Evolutionary conservation across 768 basidiomycete genomes (phyloP).

Genomic region (Russula olivacea): DNA sequence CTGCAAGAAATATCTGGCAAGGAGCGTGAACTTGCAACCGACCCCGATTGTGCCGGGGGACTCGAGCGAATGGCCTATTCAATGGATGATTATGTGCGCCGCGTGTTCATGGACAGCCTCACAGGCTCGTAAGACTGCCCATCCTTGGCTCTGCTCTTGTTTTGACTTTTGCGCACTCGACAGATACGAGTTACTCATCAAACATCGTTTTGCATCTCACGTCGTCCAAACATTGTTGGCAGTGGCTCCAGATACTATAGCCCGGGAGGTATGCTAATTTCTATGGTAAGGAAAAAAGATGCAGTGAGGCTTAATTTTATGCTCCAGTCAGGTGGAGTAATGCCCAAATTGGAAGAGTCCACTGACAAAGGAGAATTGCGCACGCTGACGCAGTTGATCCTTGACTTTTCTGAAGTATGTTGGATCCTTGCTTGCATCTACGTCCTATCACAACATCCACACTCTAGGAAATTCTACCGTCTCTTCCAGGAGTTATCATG

Average conservation of each 20-base stretch:
- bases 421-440: not conserved
- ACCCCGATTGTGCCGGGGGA: constrained; percentile 88
- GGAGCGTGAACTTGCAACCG: constrained; percentile 86
- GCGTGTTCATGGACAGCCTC: constrained; percentile 84
- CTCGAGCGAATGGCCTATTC: constrained; percentile 87
- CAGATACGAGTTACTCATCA: constrained; percentile 59
- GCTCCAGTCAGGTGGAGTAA: constrained; percentile 50
- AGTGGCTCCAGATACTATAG: constrained; percentile 55
- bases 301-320: not conserved
- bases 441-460: not conserved
- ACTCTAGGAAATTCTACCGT: constrained; percentile 62
- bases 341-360: constrained; percentile 41
- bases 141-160: not conserved
- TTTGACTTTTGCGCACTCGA: not conserved
- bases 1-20: constrained; percentile 80
- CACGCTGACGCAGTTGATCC: constrained; percentile 54
- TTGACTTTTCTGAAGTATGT: constrained; percentile 59
- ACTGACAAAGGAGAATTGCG: constrained; percentile 57
- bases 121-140: constrained; percentile 70
- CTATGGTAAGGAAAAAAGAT: not conserved
- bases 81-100: constrained; percentile 93
- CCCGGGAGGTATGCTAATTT: constrained; percentile 52
- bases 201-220: constrained; percentile 91
- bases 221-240: constrained; percentile 86
- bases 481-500: constrained; percentile 59